Evolutionary conservation across 140 eudicot genomes (phyloP).

Genomic region (Ambrosia hybrid): DNA sequence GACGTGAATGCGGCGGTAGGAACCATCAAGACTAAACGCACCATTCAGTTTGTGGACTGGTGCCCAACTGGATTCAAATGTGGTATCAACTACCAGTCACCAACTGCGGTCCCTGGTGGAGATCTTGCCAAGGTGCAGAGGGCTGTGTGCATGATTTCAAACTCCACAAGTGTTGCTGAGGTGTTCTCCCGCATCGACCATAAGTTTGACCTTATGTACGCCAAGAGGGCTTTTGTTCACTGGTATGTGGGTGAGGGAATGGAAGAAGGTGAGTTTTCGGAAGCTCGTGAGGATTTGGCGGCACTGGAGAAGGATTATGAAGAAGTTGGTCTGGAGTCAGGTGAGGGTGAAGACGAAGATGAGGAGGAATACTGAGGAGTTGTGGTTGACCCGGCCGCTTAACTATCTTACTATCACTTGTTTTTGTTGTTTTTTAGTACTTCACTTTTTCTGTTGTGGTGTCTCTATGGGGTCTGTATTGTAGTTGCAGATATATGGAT

Average conservation of each 20-base stretch:
- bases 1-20: conserved; percentile 50
- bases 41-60: conserved; percentile 52
- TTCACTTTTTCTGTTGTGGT: not conserved
- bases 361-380: conserved; percentile 43
- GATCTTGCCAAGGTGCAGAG: conserved; percentile 50
- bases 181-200: conserved; percentile 49
- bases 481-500: conserved; percentile 21
- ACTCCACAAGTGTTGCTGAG: conserved; percentile 45
- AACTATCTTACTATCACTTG: not conserved
- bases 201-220: conserved; percentile 48
- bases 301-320: conserved; percentile 53
- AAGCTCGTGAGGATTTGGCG: conserved; percentile 53
- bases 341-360: conserved; percentile 48
- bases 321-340: conserved; percentile 45
- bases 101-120: conserved; percentile 51
- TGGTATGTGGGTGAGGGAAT: conserved; percentile 54
- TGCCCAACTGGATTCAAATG: conserved; percentile 50
- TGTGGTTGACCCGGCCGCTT: not conserved
- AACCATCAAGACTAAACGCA: conserved; percentile 46
- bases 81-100: conserved; percentile 49
- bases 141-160: conserved; percentile 47
- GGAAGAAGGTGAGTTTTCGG: conserved; percentile 49
- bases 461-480: not conserved
- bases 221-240: conserved; percentile 49
- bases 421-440: too few relatives aligned